Evolutionary conservation across 768 basidiomycete genomes (phyloP).

Genomic region (Boletus tylopilopsis): DNA sequence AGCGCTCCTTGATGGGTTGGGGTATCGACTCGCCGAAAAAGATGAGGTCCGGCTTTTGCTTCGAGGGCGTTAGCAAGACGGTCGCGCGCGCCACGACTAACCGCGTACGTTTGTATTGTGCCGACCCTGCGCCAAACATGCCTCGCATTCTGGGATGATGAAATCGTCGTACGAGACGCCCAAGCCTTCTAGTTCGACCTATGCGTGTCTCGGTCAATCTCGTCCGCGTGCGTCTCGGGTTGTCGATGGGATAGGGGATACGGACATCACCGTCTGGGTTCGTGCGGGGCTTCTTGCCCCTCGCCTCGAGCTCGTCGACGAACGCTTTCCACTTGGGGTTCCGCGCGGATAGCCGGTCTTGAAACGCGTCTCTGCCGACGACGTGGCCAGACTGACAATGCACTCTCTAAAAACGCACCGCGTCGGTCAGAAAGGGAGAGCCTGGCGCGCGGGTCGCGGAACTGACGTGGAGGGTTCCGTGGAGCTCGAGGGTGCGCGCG

Average conservation of each 20-base stretch:
- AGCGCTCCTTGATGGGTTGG: slow-evolving; percentile 56
- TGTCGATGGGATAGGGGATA: too few species aligned
- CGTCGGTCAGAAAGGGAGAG: too few species aligned
- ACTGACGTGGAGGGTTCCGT: slow-evolving; percentile 80
- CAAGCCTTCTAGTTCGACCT: slow-evolving; percentile 86
- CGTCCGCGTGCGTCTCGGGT: not conserved
- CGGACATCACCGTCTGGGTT: slow-evolving; percentile 93
- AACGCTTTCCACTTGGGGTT: slow-evolving; percentile 82
- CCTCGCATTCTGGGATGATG: slow-evolving; percentile 71
- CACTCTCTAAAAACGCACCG: slow-evolving; percentile 45
- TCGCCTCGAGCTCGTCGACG: slow-evolving; percentile 57
- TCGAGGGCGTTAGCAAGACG: slow-evolving; percentile 22
- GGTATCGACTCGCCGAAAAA: slow-evolving; percentile 92
- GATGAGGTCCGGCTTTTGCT: slow-evolving; percentile 77
- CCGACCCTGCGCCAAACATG: slow-evolving; percentile 57
- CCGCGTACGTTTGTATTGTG: slow-evolving; percentile 54
- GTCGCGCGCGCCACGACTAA: slow-evolving; percentile 1
- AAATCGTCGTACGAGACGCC: slow-evolving; percentile 75
- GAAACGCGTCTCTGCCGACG: slow-evolving; percentile 65
- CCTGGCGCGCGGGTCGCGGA: too few species aligned
- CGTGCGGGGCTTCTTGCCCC: slow-evolving; percentile 61
- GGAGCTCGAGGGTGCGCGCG: slow-evolving; percentile 69
- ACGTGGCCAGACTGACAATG: slow-evolving; percentile 73
- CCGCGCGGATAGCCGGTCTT: slow-evolving; percentile 61
- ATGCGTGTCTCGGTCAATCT: not conserved